Conservation (phyloP, 345 rosid species). For the Acer negundo region DNA sequence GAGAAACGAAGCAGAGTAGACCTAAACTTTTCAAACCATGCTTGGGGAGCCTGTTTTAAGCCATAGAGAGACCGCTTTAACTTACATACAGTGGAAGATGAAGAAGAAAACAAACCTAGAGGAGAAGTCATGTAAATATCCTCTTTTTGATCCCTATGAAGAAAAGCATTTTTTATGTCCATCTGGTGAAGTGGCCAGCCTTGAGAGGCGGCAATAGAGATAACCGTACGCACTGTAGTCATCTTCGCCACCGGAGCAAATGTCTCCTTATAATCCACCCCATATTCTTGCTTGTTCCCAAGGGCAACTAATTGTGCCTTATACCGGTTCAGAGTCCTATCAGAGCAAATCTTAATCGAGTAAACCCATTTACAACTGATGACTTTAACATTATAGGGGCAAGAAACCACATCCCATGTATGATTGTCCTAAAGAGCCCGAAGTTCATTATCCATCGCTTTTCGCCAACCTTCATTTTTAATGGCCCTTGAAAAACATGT, state of each 20-base stretch:
- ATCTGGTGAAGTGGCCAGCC: not conserved
- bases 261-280: constrained; percentile 7
- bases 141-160: not conserved
- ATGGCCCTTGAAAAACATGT: not conserved
- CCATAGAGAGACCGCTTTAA: not conserved
- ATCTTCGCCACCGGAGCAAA: constrained; percentile 4
- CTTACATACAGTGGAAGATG: no score
- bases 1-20: not conserved
- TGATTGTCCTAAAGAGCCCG: constrained; percentile 7
- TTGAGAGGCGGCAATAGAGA: not conserved
- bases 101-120: not conserved
- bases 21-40: constrained; percentile 14
- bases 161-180: constrained; percentile 10
- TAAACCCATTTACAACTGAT: constrained; percentile 13
- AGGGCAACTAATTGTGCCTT: not conserved
- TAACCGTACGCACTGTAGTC: not conserved
- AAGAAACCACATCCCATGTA: not conserved
- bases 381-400: not conserved
- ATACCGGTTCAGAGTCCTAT: not conserved
- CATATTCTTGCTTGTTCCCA: constrained; percentile 2
- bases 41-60: constrained; percentile 8
- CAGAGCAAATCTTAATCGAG: not conserved
- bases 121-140: not conserved
- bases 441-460: not conserved
- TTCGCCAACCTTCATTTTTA: not conserved